These are phyloP conservation scores for Colletotrichum costaricense DNA, from an alignment of 2,329 filamentous ascomycete genomes.

Conservation along the genomic window DNA sequence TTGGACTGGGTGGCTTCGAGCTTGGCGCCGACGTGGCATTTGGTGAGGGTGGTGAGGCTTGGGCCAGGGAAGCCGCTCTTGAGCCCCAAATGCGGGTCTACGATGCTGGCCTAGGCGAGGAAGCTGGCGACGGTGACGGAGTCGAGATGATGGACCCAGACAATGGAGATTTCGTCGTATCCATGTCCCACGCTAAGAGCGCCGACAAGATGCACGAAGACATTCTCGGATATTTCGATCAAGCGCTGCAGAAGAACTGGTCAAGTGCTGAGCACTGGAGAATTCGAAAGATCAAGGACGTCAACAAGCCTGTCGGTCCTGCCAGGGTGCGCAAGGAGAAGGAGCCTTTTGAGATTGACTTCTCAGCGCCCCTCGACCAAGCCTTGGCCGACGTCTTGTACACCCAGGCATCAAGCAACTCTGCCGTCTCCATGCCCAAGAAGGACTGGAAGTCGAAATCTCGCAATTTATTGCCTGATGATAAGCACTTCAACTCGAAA, in stretches of 20 bases:
- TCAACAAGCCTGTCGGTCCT: conserved; percentile 70
- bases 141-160: conserved; percentile 71
- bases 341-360: conserved; percentile 95
- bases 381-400: conserved; percentile 81
- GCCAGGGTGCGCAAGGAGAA: conserved; percentile 88
- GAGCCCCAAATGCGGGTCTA: conserved; percentile 89
- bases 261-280: conserved; percentile 98
- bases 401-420: conserved; percentile 82
- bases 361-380: conserved; percentile 78
- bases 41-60: conserved; percentile 94
- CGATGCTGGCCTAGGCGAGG: conserved; percentile 68
- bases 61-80: conserved; percentile 89
- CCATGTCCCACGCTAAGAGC: conserved; percentile 72
- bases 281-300: conserved; percentile 90
- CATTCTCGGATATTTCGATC: conserved; percentile 98
- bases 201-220: conserved; percentile 85
- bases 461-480: conserved; percentile 91
- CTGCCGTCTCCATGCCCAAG: conserved; percentile 87
- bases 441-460: conserved; percentile 96
- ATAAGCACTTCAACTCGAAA: conserved; percentile 97
- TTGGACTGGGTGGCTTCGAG: conserved; percentile 78
- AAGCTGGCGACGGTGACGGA: conserved; percentile 63
- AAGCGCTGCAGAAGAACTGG: conserved; percentile 97
- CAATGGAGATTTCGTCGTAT: conserved; percentile 80
- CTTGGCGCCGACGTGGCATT: conserved; percentile 82